phyloP scores from a whole-genome alignment of 805 yeast genomes.

The Lachancea kluyveri region DNA sequence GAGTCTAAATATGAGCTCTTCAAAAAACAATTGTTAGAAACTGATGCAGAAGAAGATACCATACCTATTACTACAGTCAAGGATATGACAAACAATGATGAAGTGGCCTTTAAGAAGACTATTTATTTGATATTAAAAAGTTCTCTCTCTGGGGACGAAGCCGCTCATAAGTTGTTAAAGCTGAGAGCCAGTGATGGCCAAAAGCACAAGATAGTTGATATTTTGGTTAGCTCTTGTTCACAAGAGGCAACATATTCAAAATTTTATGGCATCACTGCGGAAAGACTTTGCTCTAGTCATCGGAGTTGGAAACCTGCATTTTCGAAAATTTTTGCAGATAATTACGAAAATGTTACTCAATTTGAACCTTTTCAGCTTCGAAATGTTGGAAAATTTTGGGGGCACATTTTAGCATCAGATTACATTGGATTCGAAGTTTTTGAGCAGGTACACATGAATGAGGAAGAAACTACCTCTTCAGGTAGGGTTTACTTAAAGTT shows the following conservation, averaged over 20 bases:
- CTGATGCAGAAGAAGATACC: conserved; percentile 13
- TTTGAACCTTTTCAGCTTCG: conserved; percentile 69
- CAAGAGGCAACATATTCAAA: conserved; percentile 86
- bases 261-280: conserved; percentile 73
- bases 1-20: conserved; percentile 9
- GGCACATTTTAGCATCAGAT: conserved; percentile 71
- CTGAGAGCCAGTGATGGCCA: conserved; percentile 38
- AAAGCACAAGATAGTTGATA: conserved; percentile 55
- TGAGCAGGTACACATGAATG: conserved; percentile 52
- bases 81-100: conserved; percentile 65
- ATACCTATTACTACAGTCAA: conserved; percentile 25
- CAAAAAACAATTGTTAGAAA: conserved; percentile 14
- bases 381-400: conserved; percentile 80
- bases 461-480: conserved; percentile 70
- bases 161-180: conserved; percentile 75
- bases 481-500: conserved; percentile 76
- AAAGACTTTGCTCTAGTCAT: conserved; percentile 48
- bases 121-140: conserved; percentile 84
- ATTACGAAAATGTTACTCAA: conserved; percentile 55
- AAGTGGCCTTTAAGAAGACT: conserved; percentile 61
- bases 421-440: conserved; percentile 60
- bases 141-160: conserved; percentile 86
- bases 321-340: conserved; percentile 43
- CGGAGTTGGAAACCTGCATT: conserved; percentile 55
- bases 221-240: conserved; percentile 72